These are phyloP conservation scores for Fagopyrum tataricum DNA, from an alignment of 148 eudicot genomes.

Conservation along the genomic window DNA sequence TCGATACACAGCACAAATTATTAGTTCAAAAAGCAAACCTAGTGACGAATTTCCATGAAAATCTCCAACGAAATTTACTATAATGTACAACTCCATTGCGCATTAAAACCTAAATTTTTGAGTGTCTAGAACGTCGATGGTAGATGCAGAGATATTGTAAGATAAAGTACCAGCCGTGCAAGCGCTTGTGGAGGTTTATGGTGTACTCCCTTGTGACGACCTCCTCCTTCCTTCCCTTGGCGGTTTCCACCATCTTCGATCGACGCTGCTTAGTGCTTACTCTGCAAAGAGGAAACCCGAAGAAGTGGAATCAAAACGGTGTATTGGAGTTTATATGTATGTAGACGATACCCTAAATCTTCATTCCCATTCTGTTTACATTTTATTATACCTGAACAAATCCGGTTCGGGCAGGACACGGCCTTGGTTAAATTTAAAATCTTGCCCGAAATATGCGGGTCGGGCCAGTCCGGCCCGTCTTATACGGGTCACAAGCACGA, in stretches of 20 bases:
- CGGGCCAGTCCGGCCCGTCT: too few relatives aligned
- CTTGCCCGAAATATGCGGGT: too few relatives aligned
- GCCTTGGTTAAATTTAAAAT: too few relatives aligned
- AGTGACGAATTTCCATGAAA: too few relatives aligned
- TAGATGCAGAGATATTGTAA: background rate
- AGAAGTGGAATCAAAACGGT: background rate
- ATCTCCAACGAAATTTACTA: too few relatives aligned
- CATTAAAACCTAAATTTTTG: background rate
- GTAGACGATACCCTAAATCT: background rate
- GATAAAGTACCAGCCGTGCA: slow-evolving; percentile 48
- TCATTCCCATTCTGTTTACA: too few relatives aligned
- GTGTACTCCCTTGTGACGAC: slow-evolving; percentile 70
- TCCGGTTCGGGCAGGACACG: too few relatives aligned
- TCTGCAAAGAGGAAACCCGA: too few relatives aligned
- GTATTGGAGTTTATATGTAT: background rate
- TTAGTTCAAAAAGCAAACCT: background rate
- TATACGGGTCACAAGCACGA: too few relatives aligned
- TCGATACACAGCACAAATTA: too few relatives aligned
- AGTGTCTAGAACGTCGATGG: background rate
- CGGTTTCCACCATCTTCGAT: slow-evolving; percentile 43
- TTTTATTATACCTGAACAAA: too few relatives aligned
- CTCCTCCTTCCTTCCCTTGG: slow-evolving; percentile 53
- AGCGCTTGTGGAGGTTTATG: slow-evolving; percentile 60
- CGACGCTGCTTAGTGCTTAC: background rate
- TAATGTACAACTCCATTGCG: too few relatives aligned